A percentile compares a stretch with the other conserved stretches of the same genome.
phyloP scores from a whole-genome alignment of 1,284 basidiomycete genomes.

The Puccinia triticina region DNA sequence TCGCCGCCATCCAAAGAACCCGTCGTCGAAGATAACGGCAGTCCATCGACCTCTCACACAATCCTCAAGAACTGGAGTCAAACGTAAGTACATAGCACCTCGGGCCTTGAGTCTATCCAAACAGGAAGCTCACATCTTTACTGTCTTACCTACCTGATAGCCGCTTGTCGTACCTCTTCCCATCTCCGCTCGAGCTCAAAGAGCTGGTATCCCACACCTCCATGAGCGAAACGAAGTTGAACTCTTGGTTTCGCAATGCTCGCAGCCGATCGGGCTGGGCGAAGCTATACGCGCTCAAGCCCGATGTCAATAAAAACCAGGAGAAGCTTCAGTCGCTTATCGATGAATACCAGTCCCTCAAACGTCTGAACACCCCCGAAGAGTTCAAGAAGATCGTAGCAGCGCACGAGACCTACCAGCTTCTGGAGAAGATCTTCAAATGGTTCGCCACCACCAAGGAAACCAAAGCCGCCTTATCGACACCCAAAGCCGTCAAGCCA shows the following conservation, averaged over 20 bases:
- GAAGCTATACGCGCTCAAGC: constrained; percentile 30
- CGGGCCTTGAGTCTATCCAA: not conserved
- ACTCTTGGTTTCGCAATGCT: constrained; percentile 41
- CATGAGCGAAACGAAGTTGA: not conserved
- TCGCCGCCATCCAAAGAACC: not conserved
- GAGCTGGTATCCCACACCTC: constrained; percentile 19
- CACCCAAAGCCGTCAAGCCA: constrained; percentile 3
- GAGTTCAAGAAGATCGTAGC: not conserved
- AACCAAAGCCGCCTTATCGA: not conserved
- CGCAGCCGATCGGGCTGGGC: constrained; percentile 38
- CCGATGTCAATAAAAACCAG: constrained; percentile 16
- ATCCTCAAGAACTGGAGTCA: constrained; percentile 24
- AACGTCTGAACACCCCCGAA: not conserved
- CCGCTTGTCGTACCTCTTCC: constrained; percentile 38
- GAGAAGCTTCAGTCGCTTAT: constrained; percentile 10
- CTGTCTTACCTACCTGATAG: not conserved
- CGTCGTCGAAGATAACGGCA: not conserved
- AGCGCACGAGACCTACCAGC: not conserved
- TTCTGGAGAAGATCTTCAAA: constrained; percentile 30
- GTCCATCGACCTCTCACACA: not conserved
- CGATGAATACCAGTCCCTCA: constrained; percentile 17
- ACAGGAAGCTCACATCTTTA: not conserved
- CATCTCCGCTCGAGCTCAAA: not conserved
- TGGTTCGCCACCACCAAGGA: constrained; percentile 14
- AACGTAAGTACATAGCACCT: constrained; percentile 9